Conservation (phyloP, 129 eudicot species). For the Cynara cardunculus region DNA sequence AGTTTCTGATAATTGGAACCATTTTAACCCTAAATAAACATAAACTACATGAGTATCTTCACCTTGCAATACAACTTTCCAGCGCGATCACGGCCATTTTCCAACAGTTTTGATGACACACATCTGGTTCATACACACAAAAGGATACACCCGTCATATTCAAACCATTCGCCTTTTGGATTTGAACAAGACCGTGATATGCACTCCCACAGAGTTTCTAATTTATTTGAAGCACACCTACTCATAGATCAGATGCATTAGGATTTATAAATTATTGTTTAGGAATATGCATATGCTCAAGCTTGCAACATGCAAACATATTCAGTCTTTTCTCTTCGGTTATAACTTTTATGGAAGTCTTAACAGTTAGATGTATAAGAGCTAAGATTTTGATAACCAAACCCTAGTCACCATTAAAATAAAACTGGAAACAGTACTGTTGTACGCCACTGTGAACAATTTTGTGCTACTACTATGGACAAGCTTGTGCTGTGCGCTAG, state of each 20-base stretch:
- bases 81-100: too few relatives aligned
- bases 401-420: not conserved
- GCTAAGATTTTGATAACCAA: not conserved
- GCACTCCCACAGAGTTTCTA: not conserved
- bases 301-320: not conserved
- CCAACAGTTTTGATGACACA: too few relatives aligned
- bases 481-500: too few relatives aligned
- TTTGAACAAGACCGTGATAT: not conserved
- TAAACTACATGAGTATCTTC: not conserved
- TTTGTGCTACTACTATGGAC: too few relatives aligned
- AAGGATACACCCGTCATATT: not conserved
- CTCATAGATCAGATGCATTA: not conserved
- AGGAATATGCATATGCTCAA: not conserved
- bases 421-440: too few relatives aligned
- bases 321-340: not conserved
- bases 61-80: too few relatives aligned
- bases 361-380: not conserved
- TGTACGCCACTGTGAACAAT: too few relatives aligned
- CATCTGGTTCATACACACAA: not conserved
- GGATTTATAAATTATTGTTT: not conserved
- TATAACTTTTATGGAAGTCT: not conserved
- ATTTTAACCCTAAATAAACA: not conserved
- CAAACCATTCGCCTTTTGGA: not conserved
- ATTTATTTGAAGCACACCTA: not conserved
- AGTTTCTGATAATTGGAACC: not conserved